Percentiles rank a stretch among this genome's conserved stretches.
Evolutionary conservation across 352 stramenopile genomes (phyloP).

Genomic region (Globisporangium perplexum): DNA sequence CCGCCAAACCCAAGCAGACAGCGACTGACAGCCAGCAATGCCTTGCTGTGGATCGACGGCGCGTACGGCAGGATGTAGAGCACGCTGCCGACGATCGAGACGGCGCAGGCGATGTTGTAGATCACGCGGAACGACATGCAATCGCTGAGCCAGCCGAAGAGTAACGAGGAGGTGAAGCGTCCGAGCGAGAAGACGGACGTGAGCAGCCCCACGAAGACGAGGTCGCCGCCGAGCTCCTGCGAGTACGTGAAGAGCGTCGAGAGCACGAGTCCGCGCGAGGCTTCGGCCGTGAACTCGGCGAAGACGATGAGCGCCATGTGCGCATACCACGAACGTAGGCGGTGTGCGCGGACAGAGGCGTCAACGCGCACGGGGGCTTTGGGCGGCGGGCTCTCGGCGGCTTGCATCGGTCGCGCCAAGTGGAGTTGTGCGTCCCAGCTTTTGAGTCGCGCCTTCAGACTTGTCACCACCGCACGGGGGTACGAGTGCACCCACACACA

Average conservation of each 20-base stretch:
- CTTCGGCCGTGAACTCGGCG: constrained; percentile 53
- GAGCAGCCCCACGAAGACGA: constrained; percentile 49
- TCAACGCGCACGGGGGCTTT: too few species aligned
- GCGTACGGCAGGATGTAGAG: constrained; percentile 52
- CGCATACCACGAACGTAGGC: constrained; percentile 33
- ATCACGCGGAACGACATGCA: constrained; percentile 46
- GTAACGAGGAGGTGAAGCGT: constrained; percentile 46
- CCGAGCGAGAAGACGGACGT: constrained; percentile 62
- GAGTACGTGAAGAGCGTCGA: constrained; percentile 66
- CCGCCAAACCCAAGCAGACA: constrained; percentile 13
- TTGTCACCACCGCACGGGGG: too few species aligned
- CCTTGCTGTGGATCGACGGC: constrained; percentile 22
- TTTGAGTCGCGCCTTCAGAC: too few species aligned
- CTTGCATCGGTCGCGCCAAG: too few species aligned
- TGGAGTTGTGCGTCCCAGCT: too few species aligned
- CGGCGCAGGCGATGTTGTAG: constrained; percentile 33
- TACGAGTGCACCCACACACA: too few species aligned
- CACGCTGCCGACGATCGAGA: constrained; percentile 46
- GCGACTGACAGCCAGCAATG: constrained; percentile 40
- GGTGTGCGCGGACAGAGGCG: neutral
- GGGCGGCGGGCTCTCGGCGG: too few species aligned
- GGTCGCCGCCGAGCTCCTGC: constrained; percentile 38
- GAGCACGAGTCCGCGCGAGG: constrained; percentile 52
- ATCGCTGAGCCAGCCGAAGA: constrained; percentile 64
- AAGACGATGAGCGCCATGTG: constrained; percentile 54